Percentiles rank a stretch among this genome's conserved stretches.
Conservation (phyloP, 2,329 filamentous ascomycete species). For the Periconia digitata region DNA sequence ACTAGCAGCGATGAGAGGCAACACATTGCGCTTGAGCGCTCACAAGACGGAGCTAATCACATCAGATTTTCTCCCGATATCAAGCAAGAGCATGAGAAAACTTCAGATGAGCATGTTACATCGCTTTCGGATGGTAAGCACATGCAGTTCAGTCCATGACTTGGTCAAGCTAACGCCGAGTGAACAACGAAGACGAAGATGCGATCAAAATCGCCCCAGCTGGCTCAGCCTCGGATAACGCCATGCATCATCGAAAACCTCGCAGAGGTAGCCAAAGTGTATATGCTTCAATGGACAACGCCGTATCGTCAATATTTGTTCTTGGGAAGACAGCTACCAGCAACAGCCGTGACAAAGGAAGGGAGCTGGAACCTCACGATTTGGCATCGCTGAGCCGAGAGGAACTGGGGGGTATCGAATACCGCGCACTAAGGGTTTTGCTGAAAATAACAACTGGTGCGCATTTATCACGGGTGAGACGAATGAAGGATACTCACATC, state of each 20-base stretch:
- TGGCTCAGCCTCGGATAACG: slow-evolving; percentile 1
- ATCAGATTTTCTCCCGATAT: slow-evolving; percentile 1
- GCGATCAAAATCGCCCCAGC: slow-evolving; percentile 7
- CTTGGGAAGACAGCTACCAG: slow-evolving; percentile 26
- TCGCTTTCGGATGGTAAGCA: background rate
- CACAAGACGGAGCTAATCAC: background rate
- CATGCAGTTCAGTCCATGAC: background rate
- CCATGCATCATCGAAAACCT: slow-evolving; percentile 8
- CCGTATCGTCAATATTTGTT: slow-evolving; percentile 47
- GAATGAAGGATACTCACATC: slow-evolving; percentile 9
- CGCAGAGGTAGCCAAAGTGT: slow-evolving; percentile 24
- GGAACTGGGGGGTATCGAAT: slow-evolving; percentile 53
- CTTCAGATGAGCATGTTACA: background rate
- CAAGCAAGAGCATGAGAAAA: background rate
- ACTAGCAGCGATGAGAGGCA: slow-evolving; percentile 9
- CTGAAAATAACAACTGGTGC: slow-evolving; percentile 50
- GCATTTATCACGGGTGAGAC: background rate
- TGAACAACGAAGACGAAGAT: slow-evolving; percentile 11
- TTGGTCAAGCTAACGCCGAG: background rate
- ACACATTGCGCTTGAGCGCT: slow-evolving; percentile 14
- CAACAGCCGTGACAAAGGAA: background rate
- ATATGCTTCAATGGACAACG: slow-evolving; percentile 42
- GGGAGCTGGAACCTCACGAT: slow-evolving; percentile 49
- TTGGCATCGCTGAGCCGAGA: slow-evolving; percentile 47
- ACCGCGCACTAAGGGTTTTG: slow-evolving; percentile 51